Evolutionary conservation across 202 grass and related monocot genomes (phyloP).

Genomic region (Zizania palustris): DNA sequence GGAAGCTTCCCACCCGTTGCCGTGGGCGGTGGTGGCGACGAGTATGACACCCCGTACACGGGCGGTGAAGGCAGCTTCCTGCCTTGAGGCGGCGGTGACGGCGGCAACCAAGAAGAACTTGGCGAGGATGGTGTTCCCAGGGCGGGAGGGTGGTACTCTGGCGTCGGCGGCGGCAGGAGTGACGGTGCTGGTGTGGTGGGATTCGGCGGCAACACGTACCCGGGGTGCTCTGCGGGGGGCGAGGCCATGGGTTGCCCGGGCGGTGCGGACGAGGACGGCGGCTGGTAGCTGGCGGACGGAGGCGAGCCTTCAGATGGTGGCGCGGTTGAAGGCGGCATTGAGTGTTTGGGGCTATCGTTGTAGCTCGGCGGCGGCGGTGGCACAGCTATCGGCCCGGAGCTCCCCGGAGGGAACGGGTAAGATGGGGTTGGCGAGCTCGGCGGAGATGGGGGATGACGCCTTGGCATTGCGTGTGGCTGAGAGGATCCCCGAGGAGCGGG

Average conservation of each 20-base stretch:
- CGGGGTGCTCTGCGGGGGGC: conserved; percentile 43
- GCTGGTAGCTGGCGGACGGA: conserved; percentile 38
- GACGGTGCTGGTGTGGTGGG: conserved; percentile 12
- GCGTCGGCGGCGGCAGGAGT: background rate
- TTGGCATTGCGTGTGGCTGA: background rate
- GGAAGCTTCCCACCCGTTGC: too few relatives aligned
- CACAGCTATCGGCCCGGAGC: background rate
- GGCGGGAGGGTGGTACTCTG: conserved; percentile 21
- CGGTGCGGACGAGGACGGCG: conserved; percentile 29
- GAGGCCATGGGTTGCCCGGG: conserved; percentile 32
- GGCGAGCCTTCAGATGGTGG: background rate
- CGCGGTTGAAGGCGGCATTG: conserved; percentile 40
- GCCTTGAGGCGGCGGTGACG: conserved; percentile 23
- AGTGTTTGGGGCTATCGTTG: conserved; percentile 18
- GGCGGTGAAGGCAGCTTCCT: background rate
- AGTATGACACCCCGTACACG: too few relatives aligned
- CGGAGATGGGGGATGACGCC: background rate
- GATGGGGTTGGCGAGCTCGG: background rate
- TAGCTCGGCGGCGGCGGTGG: conserved; percentile 22
- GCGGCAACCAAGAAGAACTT: conserved; percentile 14
- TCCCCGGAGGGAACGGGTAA: background rate
- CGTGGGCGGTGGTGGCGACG: too few relatives aligned
- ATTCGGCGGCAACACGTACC: conserved; percentile 41
- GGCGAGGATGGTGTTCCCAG: conserved; percentile 31
- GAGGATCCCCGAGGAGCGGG: conserved; percentile 1